Evolutionary conservation across 176 grass and related monocot species (phyloP).

Genomic region (Thinopyrum elongatum): DNA sequence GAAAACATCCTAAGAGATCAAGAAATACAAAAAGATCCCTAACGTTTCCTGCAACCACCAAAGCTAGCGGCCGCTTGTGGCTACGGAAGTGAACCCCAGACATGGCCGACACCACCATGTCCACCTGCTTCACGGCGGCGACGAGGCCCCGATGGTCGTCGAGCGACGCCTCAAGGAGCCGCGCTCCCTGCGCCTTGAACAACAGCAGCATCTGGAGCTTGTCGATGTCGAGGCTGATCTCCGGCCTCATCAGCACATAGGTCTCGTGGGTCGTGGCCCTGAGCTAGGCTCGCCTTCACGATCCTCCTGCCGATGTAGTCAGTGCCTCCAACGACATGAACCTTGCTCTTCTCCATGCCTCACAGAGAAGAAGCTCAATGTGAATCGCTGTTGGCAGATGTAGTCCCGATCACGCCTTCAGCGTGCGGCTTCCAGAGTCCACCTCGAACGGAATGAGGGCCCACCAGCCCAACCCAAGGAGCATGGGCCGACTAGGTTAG

Average conservation of each 20-base stretch:
- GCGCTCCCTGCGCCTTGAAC: constrained; percentile 52
- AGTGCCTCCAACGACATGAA: constrained; percentile 42
- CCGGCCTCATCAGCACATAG: constrained; percentile 42
- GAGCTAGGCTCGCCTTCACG: constrained; percentile 39
- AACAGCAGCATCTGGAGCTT: constrained; percentile 51
- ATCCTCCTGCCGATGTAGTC: constrained; percentile 40
- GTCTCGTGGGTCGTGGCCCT: constrained; percentile 62
- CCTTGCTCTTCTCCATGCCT: not conserved
- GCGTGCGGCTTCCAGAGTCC: too few relatives aligned
- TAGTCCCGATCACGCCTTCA: too few relatives aligned
- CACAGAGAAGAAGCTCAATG: not conserved
- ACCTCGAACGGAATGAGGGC: too few relatives aligned
- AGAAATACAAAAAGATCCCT: too few relatives aligned
- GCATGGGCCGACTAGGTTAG: too few relatives aligned
- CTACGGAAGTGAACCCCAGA: constrained; percentile 14
- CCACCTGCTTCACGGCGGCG: constrained; percentile 49
- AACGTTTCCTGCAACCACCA: too few relatives aligned
- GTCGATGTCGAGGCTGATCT: constrained; percentile 34
- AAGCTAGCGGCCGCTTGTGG: too few relatives aligned
- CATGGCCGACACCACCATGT: constrained; percentile 63
- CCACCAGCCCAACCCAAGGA: too few relatives aligned
- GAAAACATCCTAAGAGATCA: too few relatives aligned
- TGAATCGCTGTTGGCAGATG: not conserved
- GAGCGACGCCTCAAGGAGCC: constrained; percentile 46
- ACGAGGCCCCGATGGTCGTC: constrained; percentile 41